These are phyloP conservation scores for Gentiana dahurica DNA, from an alignment of 257 asterid species.

Conservation along the genomic window DNA sequence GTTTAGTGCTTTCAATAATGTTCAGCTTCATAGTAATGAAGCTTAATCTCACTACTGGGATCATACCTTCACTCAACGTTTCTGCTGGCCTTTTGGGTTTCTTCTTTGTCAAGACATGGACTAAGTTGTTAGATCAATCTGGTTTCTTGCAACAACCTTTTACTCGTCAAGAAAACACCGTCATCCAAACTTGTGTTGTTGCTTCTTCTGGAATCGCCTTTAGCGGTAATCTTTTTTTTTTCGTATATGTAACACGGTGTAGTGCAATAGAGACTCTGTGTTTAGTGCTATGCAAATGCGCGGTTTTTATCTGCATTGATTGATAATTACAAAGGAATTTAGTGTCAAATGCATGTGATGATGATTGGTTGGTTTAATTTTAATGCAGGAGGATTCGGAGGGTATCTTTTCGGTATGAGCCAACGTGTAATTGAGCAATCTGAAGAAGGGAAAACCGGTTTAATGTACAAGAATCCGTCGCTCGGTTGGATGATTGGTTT, in stretches of 20 bases:
- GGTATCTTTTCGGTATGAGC: conserved; percentile 61
- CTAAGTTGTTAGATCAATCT: conserved; percentile 28
- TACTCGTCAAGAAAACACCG: conserved; percentile 65
- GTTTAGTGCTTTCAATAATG: conserved; percentile 36
- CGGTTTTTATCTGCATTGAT: no score
- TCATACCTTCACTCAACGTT: conserved; percentile 57
- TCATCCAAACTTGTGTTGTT: conserved; percentile 69
- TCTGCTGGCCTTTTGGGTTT: conserved; percentile 67
- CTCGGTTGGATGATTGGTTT: conserved; percentile 59
- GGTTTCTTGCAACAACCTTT: conserved; percentile 47
- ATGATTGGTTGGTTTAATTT: not conserved
- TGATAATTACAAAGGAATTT: no score
- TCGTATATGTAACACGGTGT: no score
- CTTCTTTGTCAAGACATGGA: conserved; percentile 57
- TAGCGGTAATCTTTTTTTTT: conserved; percentile 28
- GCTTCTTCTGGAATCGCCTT: conserved; percentile 73
- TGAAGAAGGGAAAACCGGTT: conserved; percentile 19
- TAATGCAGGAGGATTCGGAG: conserved; percentile 59
- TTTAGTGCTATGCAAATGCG: no score
- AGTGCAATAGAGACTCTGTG: no score
- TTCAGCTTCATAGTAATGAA: conserved; percentile 55
- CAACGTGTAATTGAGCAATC: conserved; percentile 31
- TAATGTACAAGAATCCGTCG: conserved; percentile 29
- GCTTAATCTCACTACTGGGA: conserved; percentile 55
- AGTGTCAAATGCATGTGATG: no score